Evolutionary conservation across 2,329 filamentous ascomycete species (phyloP).

Genomic region (Helicocarpus griseus): DNA sequence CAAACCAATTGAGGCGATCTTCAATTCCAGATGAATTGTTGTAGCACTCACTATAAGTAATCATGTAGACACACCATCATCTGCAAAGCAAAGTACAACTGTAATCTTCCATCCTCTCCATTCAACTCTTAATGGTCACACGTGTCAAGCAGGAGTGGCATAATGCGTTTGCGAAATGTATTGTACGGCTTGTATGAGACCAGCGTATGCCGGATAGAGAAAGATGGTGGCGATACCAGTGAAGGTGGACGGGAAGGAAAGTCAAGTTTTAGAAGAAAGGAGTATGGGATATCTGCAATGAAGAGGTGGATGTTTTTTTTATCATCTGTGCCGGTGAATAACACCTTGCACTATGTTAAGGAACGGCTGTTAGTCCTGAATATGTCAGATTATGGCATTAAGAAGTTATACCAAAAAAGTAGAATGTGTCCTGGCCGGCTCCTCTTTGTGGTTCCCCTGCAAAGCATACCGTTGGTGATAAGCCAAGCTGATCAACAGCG

Average conservation of each 20-base stretch:
- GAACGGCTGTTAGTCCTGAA: not conserved
- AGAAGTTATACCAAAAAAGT: not conserved
- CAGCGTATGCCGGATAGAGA: not conserved
- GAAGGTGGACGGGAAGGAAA: not conserved
- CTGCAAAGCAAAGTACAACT: too few relatives aligned
- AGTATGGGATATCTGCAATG: constrained; percentile 3
- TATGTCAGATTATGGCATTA: not conserved
- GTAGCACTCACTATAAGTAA: too few relatives aligned
- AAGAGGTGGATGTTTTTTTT: constrained; percentile 4
- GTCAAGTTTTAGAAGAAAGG: constrained; percentile 4
- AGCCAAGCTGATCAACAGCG: constrained; percentile 4
- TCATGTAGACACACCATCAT: too few relatives aligned
- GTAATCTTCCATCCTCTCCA: not conserved
- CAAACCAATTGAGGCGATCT: too few relatives aligned
- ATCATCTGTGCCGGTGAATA: constrained; percentile 4
- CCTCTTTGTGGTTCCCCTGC: not conserved
- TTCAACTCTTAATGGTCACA: not conserved
- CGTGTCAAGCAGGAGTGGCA: not conserved
- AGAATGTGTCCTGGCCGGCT: not conserved
- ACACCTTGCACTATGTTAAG: not conserved
- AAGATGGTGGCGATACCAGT: not conserved
- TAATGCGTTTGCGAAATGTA: not conserved
- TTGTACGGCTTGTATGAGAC: not conserved
- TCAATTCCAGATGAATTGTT: too few relatives aligned
- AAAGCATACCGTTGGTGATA: not conserved